These are phyloP conservation scores for Mortierella sp. DNA, from an alignment of 371 early-diverging fungal genomes.

Conservation along the genomic window DNA sequence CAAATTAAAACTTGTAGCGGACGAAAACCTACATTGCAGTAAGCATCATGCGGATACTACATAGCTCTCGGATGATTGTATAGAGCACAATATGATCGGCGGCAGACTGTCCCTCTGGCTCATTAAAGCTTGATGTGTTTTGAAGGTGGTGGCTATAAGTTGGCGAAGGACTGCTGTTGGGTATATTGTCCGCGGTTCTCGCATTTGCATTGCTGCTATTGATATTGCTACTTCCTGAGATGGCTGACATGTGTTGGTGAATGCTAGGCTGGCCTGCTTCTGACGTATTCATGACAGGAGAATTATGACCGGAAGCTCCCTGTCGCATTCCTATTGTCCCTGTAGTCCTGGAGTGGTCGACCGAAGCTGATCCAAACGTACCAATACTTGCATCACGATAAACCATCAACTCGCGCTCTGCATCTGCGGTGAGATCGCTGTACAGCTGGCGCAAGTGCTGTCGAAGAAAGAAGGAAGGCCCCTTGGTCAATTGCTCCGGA, in stretches of 20 bases:
- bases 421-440: conserved; percentile 30
- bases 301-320: conserved; percentile 32
- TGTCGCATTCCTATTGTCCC: conserved; percentile 4
- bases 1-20: neutral
- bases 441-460: conserved; percentile 46
- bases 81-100: conserved; percentile 49
- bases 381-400: conserved; percentile 26
- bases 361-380: conserved; percentile 1
- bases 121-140: conserved; percentile 7
- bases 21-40: conserved; percentile 34
- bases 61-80: conserved; percentile 44
- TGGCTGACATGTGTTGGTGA: conserved; percentile 18
- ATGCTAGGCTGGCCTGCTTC: conserved; percentile 28
- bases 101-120: conserved; percentile 33
- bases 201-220: conserved; percentile 4
- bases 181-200: conserved; percentile 8
- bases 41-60: conserved; percentile 33
- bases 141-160: conserved; percentile 5
- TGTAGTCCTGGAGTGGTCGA: conserved; percentile 3
- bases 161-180: conserved; percentile 14
- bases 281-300: conserved; percentile 29
- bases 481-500: neutral
- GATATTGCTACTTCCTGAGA: neutral
- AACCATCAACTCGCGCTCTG: conserved; percentile 29
- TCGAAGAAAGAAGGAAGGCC: neutral